Evolutionary conservation across 345 rosid species (phyloP).

Genomic region (Hibiscus tridactylites): DNA sequence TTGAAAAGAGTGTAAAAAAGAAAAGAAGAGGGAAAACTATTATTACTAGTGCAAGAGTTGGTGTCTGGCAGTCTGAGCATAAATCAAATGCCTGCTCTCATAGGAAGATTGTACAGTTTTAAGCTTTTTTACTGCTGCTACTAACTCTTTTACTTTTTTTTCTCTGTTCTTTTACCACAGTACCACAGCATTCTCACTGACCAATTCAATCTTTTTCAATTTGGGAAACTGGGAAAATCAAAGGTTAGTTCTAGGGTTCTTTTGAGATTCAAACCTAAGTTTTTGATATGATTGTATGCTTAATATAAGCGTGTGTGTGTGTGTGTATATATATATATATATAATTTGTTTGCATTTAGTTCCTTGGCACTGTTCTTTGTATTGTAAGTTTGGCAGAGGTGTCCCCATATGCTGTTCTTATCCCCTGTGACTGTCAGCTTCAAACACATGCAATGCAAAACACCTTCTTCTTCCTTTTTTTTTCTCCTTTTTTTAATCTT

Average conservation of each 20-base stretch:
- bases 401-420: not conserved
- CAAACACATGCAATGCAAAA: not conserved
- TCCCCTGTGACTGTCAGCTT: not conserved
- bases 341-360: not conserved
- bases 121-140: slow-evolving; percentile 27
- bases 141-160: slow-evolving; percentile 27
- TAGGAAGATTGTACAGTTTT: slow-evolving; percentile 34
- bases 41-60: slow-evolving; percentile 5
- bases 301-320: too few species aligned
- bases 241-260: not conserved
- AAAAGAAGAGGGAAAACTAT: not conserved
- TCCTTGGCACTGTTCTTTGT: not conserved
- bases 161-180: slow-evolving; percentile 20
- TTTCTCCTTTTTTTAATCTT: too few species aligned
- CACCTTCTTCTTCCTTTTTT: too few species aligned
- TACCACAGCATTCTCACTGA: slow-evolving; percentile 26
- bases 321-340: too few species aligned
- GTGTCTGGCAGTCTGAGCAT: slow-evolving; percentile 9
- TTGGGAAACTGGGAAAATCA: too few species aligned
- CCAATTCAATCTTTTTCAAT: slow-evolving; percentile 23
- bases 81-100: slow-evolving; percentile 10
- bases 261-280: not conserved
- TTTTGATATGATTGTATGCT: too few species aligned
- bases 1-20: slow-evolving; percentile 17
- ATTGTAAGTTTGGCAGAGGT: not conserved